A percentile compares a stretch with the other conserved stretches of the same genome.
These are phyloP conservation scores for Bipolaris bicolor DNA, from an alignment of 2,329 filamentous ascomycete species.

Conservation along the genomic window DNA sequence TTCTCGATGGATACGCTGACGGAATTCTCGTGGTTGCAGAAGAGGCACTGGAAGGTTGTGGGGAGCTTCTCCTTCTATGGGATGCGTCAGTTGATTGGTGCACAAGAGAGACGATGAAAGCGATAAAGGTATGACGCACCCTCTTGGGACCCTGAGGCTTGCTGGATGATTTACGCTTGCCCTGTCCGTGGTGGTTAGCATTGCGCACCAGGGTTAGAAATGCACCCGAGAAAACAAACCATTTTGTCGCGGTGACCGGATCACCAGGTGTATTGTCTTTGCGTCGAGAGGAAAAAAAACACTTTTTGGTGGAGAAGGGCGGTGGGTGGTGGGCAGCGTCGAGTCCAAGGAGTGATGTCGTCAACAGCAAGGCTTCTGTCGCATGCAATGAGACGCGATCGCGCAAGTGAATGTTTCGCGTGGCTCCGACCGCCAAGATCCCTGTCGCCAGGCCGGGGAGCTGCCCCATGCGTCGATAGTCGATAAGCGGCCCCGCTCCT, in stretches of 20 bases:
- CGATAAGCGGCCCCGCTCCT: conserved; percentile 41
- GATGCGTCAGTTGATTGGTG: conserved; percentile 16
- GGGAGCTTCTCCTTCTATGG: conserved; percentile 68
- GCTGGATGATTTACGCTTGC: conserved; percentile 87
- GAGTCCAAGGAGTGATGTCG: not conserved
- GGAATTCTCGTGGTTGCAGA: conserved; percentile 97
- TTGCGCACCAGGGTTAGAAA: conserved; percentile 23
- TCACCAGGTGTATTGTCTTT: not conserved
- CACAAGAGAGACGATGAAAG: not conserved
- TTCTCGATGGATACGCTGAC: conserved; percentile 92
- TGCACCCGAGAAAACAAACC: conserved; percentile 23
- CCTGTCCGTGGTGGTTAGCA: conserved; percentile 55
- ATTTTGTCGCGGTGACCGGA: conserved; percentile 19
- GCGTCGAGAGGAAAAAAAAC: not conserved
- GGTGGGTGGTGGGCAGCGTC: conserved; percentile 1
- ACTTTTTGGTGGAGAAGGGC: not conserved
- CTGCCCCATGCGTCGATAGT: conserved; percentile 31
- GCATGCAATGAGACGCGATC: conserved; percentile 18
- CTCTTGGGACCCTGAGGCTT: conserved; percentile 84
- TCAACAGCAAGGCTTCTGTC: conserved; percentile 3
- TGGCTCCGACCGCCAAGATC: conserved; percentile 33
- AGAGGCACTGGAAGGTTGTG: conserved; percentile 92
- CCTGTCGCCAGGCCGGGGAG: conserved; percentile 28
- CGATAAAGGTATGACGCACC: conserved; percentile 57
- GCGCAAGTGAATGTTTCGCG: conserved; percentile 20